Base-by-base conservation (phyloP, 2,329 filamentous ascomycete genomes). In the Keithomyces neogunnii region DNA sequence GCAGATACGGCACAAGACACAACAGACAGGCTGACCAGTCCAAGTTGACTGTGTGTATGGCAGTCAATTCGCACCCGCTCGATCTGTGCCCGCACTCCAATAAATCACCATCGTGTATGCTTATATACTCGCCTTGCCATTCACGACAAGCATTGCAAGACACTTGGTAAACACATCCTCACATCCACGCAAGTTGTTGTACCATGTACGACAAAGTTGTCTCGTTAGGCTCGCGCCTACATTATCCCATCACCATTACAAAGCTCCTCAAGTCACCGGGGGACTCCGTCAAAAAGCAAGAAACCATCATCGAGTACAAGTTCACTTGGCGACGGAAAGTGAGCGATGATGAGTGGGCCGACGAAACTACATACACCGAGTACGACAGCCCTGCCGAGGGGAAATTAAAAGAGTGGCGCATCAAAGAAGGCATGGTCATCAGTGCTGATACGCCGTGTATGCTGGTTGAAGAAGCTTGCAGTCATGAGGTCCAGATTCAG, bases 241-340 rank as follows among this genome's bases (percentile, higher is more conserved):
- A 86, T 69, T 99, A 97, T 70, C 93, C 93, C 62, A 91, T 97
- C 70, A 95, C 86, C 60, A 85, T 99, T 69, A 90, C 85, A 61
- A 86, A 89, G 68, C 78, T 97, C 55, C 80, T 92, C 59, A 90
- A 89, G 69, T 73, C 77, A 58, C 80, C 81, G 26, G 86, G 88
- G 68, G 89, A 96, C 61, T 65, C 78, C 55, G 80, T 99, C 63
- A 78, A 82, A 62, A 86, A 86, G 68, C 75, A 89, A 63, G 86
- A 90, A 62, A 78, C 83, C 51, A 77, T 97, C 51, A 84, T 99
- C 66, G 82, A 88, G 66, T 99, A 96, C 76, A 84, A 84, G 55
- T 99, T 91, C 72, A 84, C 84, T 62, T 91, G 85, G 69, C 84
- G 75, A 63, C 85, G 89, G 69, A 82, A 83, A 58, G 82, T 93